A percentile compares a stretch with the other conserved stretches of the same genome.
phyloP scores from a whole-genome alignment of 306 rosid genomes.

The Cucumis cinereus region DNA sequence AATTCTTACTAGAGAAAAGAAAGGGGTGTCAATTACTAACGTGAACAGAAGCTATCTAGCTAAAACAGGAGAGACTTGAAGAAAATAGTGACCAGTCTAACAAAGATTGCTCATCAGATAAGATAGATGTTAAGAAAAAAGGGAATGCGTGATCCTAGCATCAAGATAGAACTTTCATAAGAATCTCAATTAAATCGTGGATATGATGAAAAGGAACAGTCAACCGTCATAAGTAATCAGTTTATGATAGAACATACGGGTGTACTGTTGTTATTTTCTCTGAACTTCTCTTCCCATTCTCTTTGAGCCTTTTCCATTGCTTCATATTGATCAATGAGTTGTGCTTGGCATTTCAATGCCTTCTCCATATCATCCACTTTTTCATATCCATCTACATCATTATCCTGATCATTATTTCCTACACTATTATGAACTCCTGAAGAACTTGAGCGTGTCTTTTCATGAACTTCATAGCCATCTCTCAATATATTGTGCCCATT shows the following conservation, averaged over 20 bases:
- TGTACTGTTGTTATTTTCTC: conserved; percentile 69
- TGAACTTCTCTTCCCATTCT: conserved; percentile 89
- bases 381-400: conserved; percentile 28
- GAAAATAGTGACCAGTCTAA: neutral
- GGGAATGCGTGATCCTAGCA: neutral
- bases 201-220: neutral
- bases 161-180: neutral
- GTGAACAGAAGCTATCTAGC: neutral
- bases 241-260: conserved; percentile 38
- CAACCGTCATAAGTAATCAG: neutral
- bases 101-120: neutral
- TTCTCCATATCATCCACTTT: conserved; percentile 52
- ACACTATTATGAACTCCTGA: conserved; percentile 13
- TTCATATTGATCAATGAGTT: conserved; percentile 65
- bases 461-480: conserved; percentile 33
- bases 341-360: conserved; percentile 65
- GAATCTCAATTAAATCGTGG: neutral
- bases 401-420: conserved; percentile 23
- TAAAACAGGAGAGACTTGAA: neutral
- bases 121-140: neutral
- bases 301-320: conserved; percentile 89
- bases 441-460: conserved; percentile 17
- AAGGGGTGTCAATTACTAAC: neutral
- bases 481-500: conserved; percentile 19
- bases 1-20: neutral